Evolutionary conservation across 805 yeast genomes (phyloP).

Genomic region (Myxozyma kluyveri): DNA sequence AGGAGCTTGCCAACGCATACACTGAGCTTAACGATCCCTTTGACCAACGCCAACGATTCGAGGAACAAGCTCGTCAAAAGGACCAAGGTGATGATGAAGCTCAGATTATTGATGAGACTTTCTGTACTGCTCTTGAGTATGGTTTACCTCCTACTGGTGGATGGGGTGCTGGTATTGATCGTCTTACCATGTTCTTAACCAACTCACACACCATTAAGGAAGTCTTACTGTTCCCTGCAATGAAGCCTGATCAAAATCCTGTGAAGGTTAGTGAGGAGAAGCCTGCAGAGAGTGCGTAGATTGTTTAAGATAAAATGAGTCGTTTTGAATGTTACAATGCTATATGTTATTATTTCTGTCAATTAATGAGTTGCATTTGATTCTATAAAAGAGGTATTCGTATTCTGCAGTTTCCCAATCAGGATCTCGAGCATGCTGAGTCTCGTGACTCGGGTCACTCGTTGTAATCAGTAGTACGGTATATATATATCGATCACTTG

Average conservation of each 20-base stretch:
- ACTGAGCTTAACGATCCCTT: conserved; percentile 99
- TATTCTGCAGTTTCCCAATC: too few relatives aligned
- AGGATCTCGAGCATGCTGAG: too few relatives aligned
- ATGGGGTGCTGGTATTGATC: conserved; percentile 99
- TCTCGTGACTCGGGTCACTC: too few relatives aligned
- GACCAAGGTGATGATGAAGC: conserved; percentile 99
- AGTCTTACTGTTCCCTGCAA: conserved; percentile 95
- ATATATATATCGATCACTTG: too few relatives aligned
- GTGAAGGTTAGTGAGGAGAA: conserved; percentile 7
- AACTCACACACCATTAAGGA: conserved; percentile 96
- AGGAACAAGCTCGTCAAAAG: conserved; percentile 98
- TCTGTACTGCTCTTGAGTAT: conserved; percentile 96
- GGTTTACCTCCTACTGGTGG: conserved; percentile 99
- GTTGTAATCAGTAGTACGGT: too few relatives aligned
- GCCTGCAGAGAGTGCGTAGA: background rate
- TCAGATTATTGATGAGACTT: conserved; percentile 90
- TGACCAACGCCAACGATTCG: conserved; percentile 95
- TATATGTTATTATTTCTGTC: too few relatives aligned
- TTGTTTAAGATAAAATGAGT: background rate
- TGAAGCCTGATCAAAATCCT: conserved; percentile 72
- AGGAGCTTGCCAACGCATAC: conserved; percentile 97
- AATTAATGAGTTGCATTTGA: too few relatives aligned
- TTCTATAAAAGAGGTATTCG: too few relatives aligned
- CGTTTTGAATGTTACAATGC: too few relatives aligned
- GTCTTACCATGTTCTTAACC: conserved; percentile 96